Percentiles rank a stretch among this genome's conserved stretches.
These are phyloP conservation scores for Arthroderma sp. DNA, from an alignment of 2,329 filamentous ascomycete species.

Conservation along the genomic window DNA sequence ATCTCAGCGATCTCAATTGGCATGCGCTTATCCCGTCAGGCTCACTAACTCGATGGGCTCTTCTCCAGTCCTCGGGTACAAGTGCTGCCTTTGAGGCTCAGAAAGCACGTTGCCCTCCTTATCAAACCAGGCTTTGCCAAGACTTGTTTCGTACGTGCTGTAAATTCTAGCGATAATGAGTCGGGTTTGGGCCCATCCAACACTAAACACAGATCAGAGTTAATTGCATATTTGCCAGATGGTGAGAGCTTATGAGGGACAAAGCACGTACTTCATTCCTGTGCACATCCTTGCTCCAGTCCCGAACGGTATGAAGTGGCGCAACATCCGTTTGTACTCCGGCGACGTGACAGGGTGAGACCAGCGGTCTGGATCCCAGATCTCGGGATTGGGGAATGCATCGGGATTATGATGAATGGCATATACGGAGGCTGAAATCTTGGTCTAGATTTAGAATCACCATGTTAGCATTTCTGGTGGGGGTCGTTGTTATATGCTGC, in stretches of 20 bases:
- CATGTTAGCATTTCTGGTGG: background rate
- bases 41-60: constrained; percentile 8
- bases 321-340: constrained; percentile 38
- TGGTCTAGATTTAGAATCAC: constrained; percentile 6
- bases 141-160: constrained; percentile 7
- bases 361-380: constrained; percentile 43
- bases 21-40: no score
- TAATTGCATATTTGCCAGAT: background rate
- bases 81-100: constrained; percentile 6
- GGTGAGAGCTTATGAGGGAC: background rate
- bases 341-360: constrained; percentile 39
- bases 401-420: constrained; percentile 39
- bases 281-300: constrained; percentile 36
- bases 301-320: constrained; percentile 42
- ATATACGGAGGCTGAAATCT: constrained; percentile 9
- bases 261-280: constrained; percentile 13
- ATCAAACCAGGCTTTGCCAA: constrained; percentile 5
- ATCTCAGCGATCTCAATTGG: no score
- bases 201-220: constrained; percentile 2
- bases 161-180: constrained; percentile 9
- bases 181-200: constrained; percentile 11
- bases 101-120: constrained; percentile 2
- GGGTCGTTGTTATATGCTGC: background rate
- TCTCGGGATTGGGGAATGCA: constrained; percentile 38
- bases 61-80: constrained; percentile 7